Percentiles rank a stretch among this genome's conserved stretches.
Conservation (phyloP, 1,284 basidiomycete genomes). For the Chalciporus sp. region DNA sequence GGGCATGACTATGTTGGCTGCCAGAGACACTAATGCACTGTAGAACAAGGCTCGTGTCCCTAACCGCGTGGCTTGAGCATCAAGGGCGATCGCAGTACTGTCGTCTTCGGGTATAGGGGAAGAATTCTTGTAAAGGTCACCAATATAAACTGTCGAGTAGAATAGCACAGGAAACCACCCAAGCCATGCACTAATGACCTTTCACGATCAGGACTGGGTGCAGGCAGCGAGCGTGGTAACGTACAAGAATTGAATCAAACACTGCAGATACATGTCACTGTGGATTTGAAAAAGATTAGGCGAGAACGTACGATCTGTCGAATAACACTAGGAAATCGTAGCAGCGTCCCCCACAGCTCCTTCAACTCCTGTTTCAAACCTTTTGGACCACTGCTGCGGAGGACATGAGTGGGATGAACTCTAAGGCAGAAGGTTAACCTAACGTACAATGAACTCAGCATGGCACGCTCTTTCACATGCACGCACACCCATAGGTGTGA, state of each 20-base stretch:
- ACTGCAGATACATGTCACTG: conserved; percentile 43
- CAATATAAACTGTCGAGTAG: conserved; percentile 85
- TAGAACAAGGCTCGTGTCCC: conserved; percentile 86
- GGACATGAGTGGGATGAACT: conserved; percentile 14
- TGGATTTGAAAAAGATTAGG: conserved; percentile 11
- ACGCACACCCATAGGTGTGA: conserved; percentile 62
- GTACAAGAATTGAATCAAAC: conserved; percentile 86
- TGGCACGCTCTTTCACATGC: conserved; percentile 77
- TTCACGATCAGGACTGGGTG: conserved; percentile 15
- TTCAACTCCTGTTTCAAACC: conserved; percentile 54
- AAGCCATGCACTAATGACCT: conserved; percentile 64
- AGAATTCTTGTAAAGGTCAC: conserved; percentile 76
- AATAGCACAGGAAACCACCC: conserved; percentile 92
- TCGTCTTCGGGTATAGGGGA: conserved; percentile 40
- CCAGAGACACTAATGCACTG: conserved; percentile 71
- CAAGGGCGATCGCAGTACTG: conserved; percentile 43
- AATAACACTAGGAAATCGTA: conserved; percentile 74
- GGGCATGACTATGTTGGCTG: conserved; percentile 73
- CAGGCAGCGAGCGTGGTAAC: conserved; percentile 30
- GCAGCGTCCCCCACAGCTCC: conserved; percentile 70
- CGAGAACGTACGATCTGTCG: conserved; percentile 68
- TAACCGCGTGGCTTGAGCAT: conserved; percentile 74
- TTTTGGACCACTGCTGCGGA: conserved; percentile 32
- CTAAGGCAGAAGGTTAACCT: not conserved
- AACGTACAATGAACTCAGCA: conserved; percentile 53